These are phyloP conservation scores for Hymenoscyphus occultus DNA, from an alignment of 2,329 filamentous ascomycete species.

Conservation along the genomic window DNA sequence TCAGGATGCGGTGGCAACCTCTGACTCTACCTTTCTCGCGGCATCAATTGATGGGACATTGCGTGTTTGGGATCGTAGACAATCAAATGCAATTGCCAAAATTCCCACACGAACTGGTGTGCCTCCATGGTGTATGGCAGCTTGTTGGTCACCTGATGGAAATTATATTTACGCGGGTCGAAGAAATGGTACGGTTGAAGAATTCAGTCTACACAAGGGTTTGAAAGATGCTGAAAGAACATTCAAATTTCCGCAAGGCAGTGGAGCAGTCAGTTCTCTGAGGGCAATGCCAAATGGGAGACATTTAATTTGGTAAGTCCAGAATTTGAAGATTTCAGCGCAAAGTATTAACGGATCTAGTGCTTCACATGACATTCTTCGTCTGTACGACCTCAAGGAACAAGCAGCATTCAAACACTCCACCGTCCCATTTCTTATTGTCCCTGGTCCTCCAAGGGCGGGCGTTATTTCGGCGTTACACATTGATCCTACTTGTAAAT, in stretches of 20 bases:
- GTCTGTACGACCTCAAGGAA: slow-evolving; percentile 82
- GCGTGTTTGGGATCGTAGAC: slow-evolving; percentile 88
- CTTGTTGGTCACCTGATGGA: slow-evolving; percentile 93
- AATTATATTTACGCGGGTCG: slow-evolving; percentile 93
- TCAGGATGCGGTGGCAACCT: slow-evolving; percentile 57
- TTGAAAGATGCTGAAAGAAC: slow-evolving; percentile 72
- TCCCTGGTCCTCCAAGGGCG: slow-evolving; percentile 78
- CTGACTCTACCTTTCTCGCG: slow-evolving; percentile 79
- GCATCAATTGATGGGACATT: slow-evolving; percentile 84
- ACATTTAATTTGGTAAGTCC: slow-evolving; percentile 76
- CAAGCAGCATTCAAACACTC: slow-evolving; percentile 64
- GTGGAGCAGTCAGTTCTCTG: slow-evolving; percentile 84
- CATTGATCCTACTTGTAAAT: slow-evolving; percentile 81
- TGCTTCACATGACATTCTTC: slow-evolving; percentile 88
- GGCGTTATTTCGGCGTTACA: slow-evolving; percentile 86
- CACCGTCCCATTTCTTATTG: slow-evolving; percentile 89
- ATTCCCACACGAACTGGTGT: slow-evolving; percentile 72
- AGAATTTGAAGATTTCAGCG: slow-evolving; percentile 17
- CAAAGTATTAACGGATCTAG: slow-evolving; percentile 42
- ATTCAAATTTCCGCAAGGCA: slow-evolving; percentile 85
- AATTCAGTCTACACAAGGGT: slow-evolving; percentile 83
- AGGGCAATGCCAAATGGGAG: slow-evolving; percentile 88
- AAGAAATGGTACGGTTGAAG: slow-evolving; percentile 87
- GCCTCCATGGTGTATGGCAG: slow-evolving; percentile 96
- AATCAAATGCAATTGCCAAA: slow-evolving; percentile 71